Conservation (phyloP, 192 early-diverging fungal species). For the Backusella sp. region DNA sequence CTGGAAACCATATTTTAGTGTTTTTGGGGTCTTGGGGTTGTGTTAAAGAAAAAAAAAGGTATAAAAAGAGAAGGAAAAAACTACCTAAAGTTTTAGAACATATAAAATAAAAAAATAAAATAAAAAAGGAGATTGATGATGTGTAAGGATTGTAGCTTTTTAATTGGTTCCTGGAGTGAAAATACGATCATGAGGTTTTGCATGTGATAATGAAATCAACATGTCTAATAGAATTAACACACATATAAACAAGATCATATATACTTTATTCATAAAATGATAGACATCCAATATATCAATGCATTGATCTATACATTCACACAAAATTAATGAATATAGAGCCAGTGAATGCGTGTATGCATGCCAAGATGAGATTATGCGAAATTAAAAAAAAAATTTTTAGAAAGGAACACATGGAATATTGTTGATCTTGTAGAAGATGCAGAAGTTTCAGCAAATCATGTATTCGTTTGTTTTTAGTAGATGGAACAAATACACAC, state of each 20-base stretch:
- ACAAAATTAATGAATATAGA: neutral
- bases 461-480: neutral
- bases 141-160: neutral
- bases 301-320: too few species aligned
- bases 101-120: neutral
- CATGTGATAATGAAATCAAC: constrained; percentile 4
- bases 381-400: neutral
- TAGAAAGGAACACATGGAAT: neutral
- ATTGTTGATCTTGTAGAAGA: neutral
- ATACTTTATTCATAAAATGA: neutral
- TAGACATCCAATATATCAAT: neutral
- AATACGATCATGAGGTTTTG: neutral
- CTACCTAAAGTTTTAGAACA: neutral
- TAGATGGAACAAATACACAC: neutral
- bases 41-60: neutral
- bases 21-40: neutral
- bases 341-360: neutral
- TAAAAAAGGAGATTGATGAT: constrained; percentile 6
- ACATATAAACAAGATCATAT: neutral
- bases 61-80: neutral
- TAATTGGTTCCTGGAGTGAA: neutral
- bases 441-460: neutral
- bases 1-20: constrained; percentile 1
- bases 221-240: neutral
- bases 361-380: neutral